Base-by-base conservation (phyloP, 2,329 filamentous ascomycete genomes). In the Curvularia eragrostidis region DNA sequence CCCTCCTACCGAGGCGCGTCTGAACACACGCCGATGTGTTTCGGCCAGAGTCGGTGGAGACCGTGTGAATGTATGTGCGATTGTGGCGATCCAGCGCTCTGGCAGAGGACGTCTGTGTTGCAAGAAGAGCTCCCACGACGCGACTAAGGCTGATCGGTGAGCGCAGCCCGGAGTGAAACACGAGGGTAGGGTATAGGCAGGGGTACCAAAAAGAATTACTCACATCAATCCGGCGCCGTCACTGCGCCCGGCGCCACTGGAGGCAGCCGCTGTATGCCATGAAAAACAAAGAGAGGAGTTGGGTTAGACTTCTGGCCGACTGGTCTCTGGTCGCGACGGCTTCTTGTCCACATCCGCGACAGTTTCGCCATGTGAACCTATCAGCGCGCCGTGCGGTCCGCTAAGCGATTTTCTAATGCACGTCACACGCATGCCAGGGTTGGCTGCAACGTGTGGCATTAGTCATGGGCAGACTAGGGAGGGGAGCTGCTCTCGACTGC, bases 101-200 rank as follows among this genome's bases (percentile, higher is more conserved):
- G 38, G 36, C 48, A 47, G 38, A 30, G 26, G 50, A 46, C 28
- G 30, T 42, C 36, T 62, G 21, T 36, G 41, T 51, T 32, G 24
- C 32, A 41, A 42, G 28, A 41, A 42, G 28, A n/a, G 36, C 46
- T 48, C 41, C 19, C 13, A 48, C 26, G 23, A 56, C 42, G 39
- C 44, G 49, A 30, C 26, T n/a, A 23, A 13, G 39, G 28, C 54
- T 61, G 54, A 62, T 62, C 60, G 60, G 60, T 62, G 54, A 61
- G 54, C 57, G 34, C 36, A 49, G 55, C 39, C 51, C 48, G 28
- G 44, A 48, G 39, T 50, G 48, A 52, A 49, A 54, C 57, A 41
- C 41, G 32, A 46, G 52, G 24, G 48, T 32, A 36, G 50, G 48
- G n/a, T n/a, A n/a, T n/a, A n/a, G n/a, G 32, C 50, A 48, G 43